A percentile compares a stretch with the other conserved stretches of the same genome.
Evolutionary conservation across 169 alveolate species (phyloP).

Genomic region (Eimeria sp.): DNA sequence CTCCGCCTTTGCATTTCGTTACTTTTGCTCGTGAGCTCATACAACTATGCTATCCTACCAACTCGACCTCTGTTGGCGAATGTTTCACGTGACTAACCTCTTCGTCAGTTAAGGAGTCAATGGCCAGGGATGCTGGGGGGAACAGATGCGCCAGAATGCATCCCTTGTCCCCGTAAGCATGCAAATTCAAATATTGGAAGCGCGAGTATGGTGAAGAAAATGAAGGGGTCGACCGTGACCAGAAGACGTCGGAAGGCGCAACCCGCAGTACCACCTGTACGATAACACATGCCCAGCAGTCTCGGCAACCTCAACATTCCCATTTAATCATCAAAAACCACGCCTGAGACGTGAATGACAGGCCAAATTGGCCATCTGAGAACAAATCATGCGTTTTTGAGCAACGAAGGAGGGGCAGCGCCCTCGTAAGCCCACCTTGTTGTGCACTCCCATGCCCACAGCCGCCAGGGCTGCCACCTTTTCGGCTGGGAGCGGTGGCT

Average conservation of each 20-base stretch:
- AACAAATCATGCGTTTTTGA: not conserved
- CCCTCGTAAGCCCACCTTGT: conserved; percentile 51
- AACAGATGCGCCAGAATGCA: conserved; percentile 79
- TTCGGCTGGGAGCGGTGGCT: conserved; percentile 75
- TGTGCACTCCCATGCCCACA: conserved; percentile 81
- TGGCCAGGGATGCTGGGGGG: conserved; percentile 80
- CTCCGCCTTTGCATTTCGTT: not conserved
- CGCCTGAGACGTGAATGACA: not conserved
- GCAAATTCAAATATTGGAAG: conserved; percentile 78
- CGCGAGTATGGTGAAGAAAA: conserved; percentile 70
- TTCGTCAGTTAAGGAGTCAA: conserved; percentile 75
- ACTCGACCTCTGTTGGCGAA: not conserved
- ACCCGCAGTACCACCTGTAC: conserved; percentile 80
- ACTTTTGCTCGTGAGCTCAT: not conserved
- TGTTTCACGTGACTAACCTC: conserved; percentile 16
- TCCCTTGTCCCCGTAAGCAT: conserved; percentile 80
- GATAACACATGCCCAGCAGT: not conserved
- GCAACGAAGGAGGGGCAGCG: not conserved
- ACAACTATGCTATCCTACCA: not conserved
- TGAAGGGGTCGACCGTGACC: conserved; percentile 64
- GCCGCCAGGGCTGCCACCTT: conserved; percentile 78
- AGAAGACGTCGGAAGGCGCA: conserved; percentile 77
- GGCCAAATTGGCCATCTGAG: not conserved
- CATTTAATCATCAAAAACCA: not conserved
- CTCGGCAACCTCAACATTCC: not conserved